phyloP scores from a whole-genome alignment of 1,284 basidiomycete genomes.

The Xanthoconium separans region DNA sequence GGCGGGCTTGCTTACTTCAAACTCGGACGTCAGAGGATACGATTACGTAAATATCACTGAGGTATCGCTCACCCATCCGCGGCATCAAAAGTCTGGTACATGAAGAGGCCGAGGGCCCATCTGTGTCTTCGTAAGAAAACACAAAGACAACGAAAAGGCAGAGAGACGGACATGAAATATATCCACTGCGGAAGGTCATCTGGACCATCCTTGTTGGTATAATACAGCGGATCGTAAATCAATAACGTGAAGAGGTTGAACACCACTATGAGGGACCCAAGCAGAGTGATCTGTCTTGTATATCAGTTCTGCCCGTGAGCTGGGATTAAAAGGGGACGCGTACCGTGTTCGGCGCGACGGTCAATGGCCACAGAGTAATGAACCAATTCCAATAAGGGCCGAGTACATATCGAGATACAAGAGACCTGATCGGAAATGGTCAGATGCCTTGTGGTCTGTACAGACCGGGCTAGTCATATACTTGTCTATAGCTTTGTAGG shows the following conservation, averaged over 20 bases:
- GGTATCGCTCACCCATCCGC: slow-evolving; percentile 70
- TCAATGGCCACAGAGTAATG: slow-evolving; percentile 86
- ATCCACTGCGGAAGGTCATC: slow-evolving; percentile 76
- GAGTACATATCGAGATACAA: slow-evolving; percentile 78
- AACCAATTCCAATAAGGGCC: slow-evolving; percentile 95
- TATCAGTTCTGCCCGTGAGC: neutral
- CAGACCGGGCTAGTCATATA: slow-evolving; percentile 34
- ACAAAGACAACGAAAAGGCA: neutral
- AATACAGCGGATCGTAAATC: slow-evolving; percentile 78
- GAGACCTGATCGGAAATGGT: slow-evolving; percentile 47
- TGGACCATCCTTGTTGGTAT: slow-evolving; percentile 61
- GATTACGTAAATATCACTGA: neutral
- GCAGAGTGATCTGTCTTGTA: slow-evolving; percentile 68
- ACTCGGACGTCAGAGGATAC: neutral
- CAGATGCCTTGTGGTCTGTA: neutral
- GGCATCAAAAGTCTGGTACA: slow-evolving; percentile 89
- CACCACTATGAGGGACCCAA: slow-evolving; percentile 83
- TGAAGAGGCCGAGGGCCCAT: slow-evolving; percentile 89
- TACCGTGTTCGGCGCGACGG: slow-evolving; percentile 90
- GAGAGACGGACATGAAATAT: slow-evolving; percentile 71
- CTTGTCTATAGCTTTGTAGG: slow-evolving; percentile 73
- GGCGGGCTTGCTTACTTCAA: slow-evolving; percentile 88
- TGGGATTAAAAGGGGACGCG: slow-evolving; percentile 26
- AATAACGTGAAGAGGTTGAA: slow-evolving; percentile 85
- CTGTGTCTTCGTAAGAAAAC: slow-evolving; percentile 37